phyloP scores from a whole-genome alignment of 1,284 basidiomycete species.

The Pseudozyma hubeiensis region DNA sequence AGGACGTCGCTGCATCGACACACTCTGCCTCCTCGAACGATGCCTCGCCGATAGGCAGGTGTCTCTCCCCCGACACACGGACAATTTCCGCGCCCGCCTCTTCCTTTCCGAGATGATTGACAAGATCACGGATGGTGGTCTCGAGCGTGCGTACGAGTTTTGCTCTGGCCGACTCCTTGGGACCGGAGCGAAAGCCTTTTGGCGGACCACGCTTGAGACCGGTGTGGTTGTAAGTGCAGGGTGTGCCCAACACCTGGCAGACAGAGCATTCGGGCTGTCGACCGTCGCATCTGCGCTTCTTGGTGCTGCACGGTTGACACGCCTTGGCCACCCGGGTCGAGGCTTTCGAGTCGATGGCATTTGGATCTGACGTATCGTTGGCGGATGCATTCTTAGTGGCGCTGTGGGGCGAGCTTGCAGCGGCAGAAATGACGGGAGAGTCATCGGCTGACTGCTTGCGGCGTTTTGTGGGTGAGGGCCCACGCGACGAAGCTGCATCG shows the following conservation, averaged over 20 bases:
- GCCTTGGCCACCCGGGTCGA: constrained; percentile 55
- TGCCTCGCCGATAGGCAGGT: constrained; percentile 21
- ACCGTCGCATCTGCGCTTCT: constrained; percentile 63
- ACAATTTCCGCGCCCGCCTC: constrained; percentile 51
- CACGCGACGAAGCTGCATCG: background rate
- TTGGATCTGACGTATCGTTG: constrained; percentile 11
- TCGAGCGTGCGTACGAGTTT: constrained; percentile 56
- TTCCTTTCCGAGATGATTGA: constrained; percentile 52
- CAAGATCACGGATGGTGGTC: constrained; percentile 59
- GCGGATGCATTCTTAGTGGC: background rate
- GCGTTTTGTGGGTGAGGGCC: constrained; percentile 18
- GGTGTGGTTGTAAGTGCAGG: constrained; percentile 58
- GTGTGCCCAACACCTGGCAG: constrained; percentile 55
- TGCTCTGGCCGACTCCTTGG: constrained; percentile 57
- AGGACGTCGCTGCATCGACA: background rate
- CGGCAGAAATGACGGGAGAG: background rate
- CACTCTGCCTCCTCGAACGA: background rate
- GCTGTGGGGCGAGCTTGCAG: constrained; percentile 5
- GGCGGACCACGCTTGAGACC: constrained; percentile 59
- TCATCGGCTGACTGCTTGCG: constrained; percentile 15
- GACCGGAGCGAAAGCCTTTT: constrained; percentile 60
- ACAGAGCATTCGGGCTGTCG: constrained; percentile 61
- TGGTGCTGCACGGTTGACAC: constrained; percentile 57
- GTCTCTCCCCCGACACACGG: constrained; percentile 49
- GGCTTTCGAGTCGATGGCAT: constrained; percentile 17